These are phyloP conservation scores for Amanita phalloides DNA, from an alignment of 768 basidiomycete species.

Conservation along the genomic window DNA sequence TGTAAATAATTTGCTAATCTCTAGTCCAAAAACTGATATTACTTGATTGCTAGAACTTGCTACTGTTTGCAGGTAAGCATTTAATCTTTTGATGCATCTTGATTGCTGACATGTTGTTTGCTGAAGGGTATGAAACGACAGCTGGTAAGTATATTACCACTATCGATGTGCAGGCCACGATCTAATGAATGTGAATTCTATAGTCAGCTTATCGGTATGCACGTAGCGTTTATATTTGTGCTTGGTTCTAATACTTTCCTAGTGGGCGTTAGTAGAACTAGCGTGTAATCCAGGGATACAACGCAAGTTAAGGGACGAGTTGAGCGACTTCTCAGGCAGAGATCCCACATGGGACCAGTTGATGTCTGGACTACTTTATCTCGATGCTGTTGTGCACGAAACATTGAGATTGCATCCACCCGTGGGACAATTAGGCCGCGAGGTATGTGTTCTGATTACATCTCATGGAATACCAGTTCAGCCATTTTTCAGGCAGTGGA, in stretches of 20 bases:
- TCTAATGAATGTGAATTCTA: background rate
- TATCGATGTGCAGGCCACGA: background rate
- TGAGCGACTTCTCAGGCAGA: constrained; percentile 6
- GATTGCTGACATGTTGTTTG: background rate
- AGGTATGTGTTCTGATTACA: constrained; percentile 13
- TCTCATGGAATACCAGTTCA: background rate
- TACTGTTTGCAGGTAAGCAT: background rate
- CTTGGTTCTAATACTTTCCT: background rate
- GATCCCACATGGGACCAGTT: constrained; percentile 32
- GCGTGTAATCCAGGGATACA: constrained; percentile 12
- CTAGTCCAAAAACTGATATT: background rate
- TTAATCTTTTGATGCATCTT: background rate
- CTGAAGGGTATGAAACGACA: background rate
- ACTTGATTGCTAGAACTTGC: background rate
- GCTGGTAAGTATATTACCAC: constrained; percentile 20
- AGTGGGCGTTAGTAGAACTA: constrained; percentile 17
- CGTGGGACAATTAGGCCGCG: constrained; percentile 16
- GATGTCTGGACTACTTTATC: constrained; percentile 30
- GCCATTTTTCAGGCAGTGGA: constrained; percentile 18
- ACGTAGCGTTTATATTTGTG: background rate
- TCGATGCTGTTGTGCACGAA: constrained; percentile 31
- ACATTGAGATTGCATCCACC: constrained; percentile 27
- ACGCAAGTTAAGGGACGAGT: constrained; percentile 10
- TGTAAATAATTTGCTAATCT: background rate
- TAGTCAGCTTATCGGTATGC: background rate